Conservation (phyloP, 495 filamentous ascomycete genomes). For the Pseudevernia furfuracea region DNA sequence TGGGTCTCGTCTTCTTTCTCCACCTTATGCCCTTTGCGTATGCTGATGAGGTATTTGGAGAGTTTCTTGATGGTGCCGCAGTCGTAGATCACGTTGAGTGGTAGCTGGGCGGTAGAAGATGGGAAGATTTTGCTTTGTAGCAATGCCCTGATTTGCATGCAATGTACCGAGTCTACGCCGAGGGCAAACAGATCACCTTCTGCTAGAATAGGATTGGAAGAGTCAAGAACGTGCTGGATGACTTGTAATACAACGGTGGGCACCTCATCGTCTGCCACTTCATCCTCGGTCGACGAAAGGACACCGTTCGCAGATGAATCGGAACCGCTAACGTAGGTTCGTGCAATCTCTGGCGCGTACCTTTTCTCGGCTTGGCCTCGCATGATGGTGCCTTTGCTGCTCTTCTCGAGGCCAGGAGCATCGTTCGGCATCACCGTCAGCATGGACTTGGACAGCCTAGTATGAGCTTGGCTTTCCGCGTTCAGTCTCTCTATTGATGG, state of each 20-base stretch:
- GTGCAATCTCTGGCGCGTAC: slow-evolving; percentile 37
- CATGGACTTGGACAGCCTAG: slow-evolving; percentile 39
- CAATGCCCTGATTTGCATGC: slow-evolving; percentile 35
- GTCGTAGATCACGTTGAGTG: slow-evolving; percentile 41
- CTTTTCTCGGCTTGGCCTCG: slow-evolving; percentile 35
- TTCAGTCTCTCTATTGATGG: slow-evolving; percentile 37
- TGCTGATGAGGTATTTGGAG: slow-evolving; percentile 29
- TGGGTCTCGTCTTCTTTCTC: slow-evolving; percentile 26
- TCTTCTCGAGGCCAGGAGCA: slow-evolving; percentile 36
- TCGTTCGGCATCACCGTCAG: slow-evolving; percentile 33
- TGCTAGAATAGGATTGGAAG: slow-evolving; percentile 27
- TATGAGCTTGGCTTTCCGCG: slow-evolving; percentile 34
- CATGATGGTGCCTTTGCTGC: slow-evolving; percentile 48
- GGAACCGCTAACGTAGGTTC: slow-evolving; percentile 30
- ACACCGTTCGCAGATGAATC: not conserved
- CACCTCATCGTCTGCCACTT: slow-evolving; percentile 30
- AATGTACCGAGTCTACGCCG: slow-evolving; percentile 43
- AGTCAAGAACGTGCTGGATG: slow-evolving; percentile 30
- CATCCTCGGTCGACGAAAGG: not conserved
- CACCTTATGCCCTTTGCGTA: slow-evolving; percentile 26
- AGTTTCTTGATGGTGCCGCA: slow-evolving; percentile 39
- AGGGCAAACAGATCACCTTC: slow-evolving; percentile 38
- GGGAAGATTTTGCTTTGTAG: slow-evolving; percentile 23
- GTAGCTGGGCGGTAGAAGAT: slow-evolving; percentile 16
- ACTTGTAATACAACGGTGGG: slow-evolving; percentile 24